These are phyloP conservation scores for Cryptococcus sp. DNA, from an alignment of 1,284 basidiomycete genomes.

Conservation along the genomic window DNA sequence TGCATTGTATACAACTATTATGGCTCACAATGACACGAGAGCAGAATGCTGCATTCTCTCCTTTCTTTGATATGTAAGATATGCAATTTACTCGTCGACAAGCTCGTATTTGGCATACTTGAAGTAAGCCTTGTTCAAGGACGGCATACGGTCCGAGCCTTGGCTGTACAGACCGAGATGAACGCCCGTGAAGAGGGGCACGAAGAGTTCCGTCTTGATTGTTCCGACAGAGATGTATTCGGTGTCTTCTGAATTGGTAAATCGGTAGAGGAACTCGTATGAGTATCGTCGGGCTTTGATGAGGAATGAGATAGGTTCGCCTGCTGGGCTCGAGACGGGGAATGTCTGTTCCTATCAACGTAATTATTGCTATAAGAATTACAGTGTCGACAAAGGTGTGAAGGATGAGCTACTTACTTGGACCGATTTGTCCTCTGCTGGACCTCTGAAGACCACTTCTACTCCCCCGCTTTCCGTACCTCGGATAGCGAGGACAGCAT, in stretches of 20 bases:
- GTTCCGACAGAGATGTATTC: neutral
- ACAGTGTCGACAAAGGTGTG: too few relatives aligned
- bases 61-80: too few relatives aligned
- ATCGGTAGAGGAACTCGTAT: constrained; percentile 9
- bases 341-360: too few relatives aligned
- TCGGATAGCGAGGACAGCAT: constrained; percentile 2
- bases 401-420: neutral
- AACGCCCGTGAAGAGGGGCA: constrained; percentile 27
- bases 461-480: neutral
- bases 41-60: too few relatives aligned
- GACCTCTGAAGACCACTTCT: constrained; percentile 15
- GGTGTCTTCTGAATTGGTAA: neutral
- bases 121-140: constrained; percentile 18
- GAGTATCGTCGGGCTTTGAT: constrained; percentile 1
- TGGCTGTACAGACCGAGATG: constrained; percentile 29
- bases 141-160: constrained; percentile 16
- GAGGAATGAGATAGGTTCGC: constrained; percentile 3
- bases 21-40: too few relatives aligned
- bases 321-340: neutral
- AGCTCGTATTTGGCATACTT: constrained; percentile 17
- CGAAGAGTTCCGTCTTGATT: constrained; percentile 6
- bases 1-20: too few relatives aligned
- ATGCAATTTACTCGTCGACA: too few relatives aligned
- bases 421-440: constrained; percentile 1
- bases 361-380: too few relatives aligned